Conservation (phyloP, 257 asterid genomes). For the Fraxinus anomala region DNA sequence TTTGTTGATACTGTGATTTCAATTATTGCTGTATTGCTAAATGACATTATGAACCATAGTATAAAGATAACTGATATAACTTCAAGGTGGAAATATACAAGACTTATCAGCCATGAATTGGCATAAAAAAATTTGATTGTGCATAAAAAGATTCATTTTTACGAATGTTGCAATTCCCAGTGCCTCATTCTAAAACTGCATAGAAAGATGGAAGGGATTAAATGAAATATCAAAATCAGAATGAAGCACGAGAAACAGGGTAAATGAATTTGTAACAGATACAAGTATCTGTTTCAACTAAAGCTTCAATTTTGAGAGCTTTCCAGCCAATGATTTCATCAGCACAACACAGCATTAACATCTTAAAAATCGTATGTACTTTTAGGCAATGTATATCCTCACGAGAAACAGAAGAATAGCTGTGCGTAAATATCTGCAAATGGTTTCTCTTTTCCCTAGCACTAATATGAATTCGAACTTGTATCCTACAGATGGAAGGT, state of each 20-base stretch:
- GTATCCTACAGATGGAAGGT: conserved; percentile 51
- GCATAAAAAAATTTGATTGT: background rate
- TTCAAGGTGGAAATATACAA: conserved; percentile 17
- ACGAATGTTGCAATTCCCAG: background rate
- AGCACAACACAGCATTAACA: background rate
- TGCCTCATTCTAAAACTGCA: background rate
- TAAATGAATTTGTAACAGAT: background rate
- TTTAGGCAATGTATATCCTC: background rate
- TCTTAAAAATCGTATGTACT: background rate
- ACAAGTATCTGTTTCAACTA: background rate
- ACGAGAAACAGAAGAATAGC: background rate
- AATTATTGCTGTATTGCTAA: background rate
- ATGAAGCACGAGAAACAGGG: background rate
- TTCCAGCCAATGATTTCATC: background rate
- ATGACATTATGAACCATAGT: background rate
- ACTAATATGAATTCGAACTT: conserved; percentile 30
- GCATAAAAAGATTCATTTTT: background rate
- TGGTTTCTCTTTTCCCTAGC: conserved; percentile 18
- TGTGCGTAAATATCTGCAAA: background rate
- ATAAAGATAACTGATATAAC: background rate
- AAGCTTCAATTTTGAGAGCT: background rate
- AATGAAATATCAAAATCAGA: background rate
- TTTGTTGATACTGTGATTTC: background rate
- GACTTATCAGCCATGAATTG: background rate
- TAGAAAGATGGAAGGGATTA: background rate